A percentile compares a stretch with the other conserved stretches of the same genome.
Evolutionary conservation across 139 green algal genomes (phyloP).

Genomic region (Desmodesmus armatus): DNA sequence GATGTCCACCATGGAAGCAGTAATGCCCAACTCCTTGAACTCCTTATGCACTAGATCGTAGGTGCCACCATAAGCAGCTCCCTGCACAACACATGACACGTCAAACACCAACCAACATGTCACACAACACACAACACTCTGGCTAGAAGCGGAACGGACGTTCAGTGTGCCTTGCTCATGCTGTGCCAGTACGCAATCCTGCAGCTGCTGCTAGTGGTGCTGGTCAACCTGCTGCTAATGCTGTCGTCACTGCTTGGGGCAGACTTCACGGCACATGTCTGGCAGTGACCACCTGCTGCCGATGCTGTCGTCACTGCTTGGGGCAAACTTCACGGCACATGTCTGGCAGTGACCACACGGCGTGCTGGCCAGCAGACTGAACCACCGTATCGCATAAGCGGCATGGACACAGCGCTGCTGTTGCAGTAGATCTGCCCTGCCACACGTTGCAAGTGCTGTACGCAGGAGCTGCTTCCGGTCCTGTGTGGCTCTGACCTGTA

Average conservation of each 20-base stretch:
- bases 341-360: background rate
- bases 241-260: too few species aligned
- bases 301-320: background rate
- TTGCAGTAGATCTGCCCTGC: background rate
- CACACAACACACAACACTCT: background rate
- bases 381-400: too few species aligned
- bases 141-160: too few species aligned
- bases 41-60: conserved; percentile 94
- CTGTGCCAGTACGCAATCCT: too few species aligned
- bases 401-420: too few species aligned
- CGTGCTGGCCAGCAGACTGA: too few species aligned
- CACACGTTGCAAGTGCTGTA: too few species aligned
- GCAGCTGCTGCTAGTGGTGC: too few species aligned
- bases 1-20: conserved; percentile 92
- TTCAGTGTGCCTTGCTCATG: background rate
- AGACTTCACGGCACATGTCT: too few species aligned
- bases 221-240: background rate
- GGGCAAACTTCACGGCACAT: too few species aligned
- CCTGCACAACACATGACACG: conserved; percentile 19
- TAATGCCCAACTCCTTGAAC: conserved; percentile 93
- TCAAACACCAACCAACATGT: background rate
- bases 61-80: conserved; percentile 93
- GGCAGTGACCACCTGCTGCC: background rate
- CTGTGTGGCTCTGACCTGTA: conserved; percentile 47
- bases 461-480: too few species aligned